A percentile compares a stretch with the other conserved stretches of the same genome.
Conservation (phyloP, 2,329 filamentous ascomycete genomes). For the Colletotrichum karsti region DNA sequence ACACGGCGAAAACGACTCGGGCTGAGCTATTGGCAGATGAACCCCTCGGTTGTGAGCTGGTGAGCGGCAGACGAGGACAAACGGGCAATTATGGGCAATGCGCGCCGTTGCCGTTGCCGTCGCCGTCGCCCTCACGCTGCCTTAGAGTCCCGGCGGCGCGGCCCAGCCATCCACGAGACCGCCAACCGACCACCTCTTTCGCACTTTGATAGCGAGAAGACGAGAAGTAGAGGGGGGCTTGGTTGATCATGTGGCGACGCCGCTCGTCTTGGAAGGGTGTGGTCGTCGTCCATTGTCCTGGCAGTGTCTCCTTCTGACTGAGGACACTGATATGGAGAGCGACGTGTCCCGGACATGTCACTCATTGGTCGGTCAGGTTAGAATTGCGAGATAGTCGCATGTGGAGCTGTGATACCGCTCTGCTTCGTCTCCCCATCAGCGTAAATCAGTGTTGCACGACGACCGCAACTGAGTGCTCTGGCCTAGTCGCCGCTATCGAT, state of each 20-base stretch:
- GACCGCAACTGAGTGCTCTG: no score
- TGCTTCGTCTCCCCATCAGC: background rate
- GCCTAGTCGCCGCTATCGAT: constrained; percentile 10
- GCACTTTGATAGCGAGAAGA: background rate
- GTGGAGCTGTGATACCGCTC: background rate
- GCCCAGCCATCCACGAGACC: constrained; percentile 6
- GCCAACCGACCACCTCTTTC: background rate
- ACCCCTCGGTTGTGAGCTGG: background rate
- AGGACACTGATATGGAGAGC: background rate
- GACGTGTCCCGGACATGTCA: no score
- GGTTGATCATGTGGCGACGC: constrained; percentile 16
- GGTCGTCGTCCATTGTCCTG: background rate
- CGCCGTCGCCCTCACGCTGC: background rate
- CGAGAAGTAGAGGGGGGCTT: background rate
- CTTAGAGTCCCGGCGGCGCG: background rate
- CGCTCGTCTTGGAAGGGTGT: constrained; percentile 12
- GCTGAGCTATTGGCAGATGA: background rate
- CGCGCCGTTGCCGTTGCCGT: background rate
- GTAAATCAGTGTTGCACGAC: background rate
- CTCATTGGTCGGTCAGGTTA: no score
- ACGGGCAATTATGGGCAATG: background rate
- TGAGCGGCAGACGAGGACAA: background rate
- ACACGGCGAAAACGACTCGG: background rate
- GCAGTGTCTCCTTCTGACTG: background rate
- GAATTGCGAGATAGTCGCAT: background rate